Evolutionary conservation across 1,139 yeast genomes (phyloP).

Genomic region (Kluyveromyces marxianus): DNA sequence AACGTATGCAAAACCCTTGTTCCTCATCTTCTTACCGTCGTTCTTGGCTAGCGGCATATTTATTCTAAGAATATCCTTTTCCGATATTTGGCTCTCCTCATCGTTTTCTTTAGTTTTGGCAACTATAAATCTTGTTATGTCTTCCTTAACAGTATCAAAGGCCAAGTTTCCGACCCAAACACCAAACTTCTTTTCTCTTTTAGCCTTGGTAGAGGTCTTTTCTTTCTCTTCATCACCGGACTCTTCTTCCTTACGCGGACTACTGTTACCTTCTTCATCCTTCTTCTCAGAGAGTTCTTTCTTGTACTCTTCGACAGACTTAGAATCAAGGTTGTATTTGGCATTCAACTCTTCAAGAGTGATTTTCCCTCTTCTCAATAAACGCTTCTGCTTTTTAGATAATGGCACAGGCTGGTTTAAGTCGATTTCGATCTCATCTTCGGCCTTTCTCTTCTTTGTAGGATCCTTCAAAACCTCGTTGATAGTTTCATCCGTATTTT

Average conservation of each 20-base stretch:
- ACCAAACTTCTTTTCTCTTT: slow-evolving; percentile 47
- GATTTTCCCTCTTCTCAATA: slow-evolving; percentile 65
- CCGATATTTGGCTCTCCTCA: slow-evolving; percentile 35
- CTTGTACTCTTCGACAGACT: slow-evolving; percentile 30
- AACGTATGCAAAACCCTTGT: slow-evolving; percentile 78
- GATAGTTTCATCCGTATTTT: slow-evolving; percentile 10
- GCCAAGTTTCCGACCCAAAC: slow-evolving; percentile 95
- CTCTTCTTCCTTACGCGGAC: slow-evolving; percentile 11
- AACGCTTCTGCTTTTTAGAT: slow-evolving; percentile 86
- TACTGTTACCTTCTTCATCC: slow-evolving; percentile 11
- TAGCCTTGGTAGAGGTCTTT: slow-evolving; percentile 14
- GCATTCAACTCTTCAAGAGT: slow-evolving; percentile 50
- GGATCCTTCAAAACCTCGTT: slow-evolving; percentile 27
- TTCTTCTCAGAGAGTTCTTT: slow-evolving; percentile 22
- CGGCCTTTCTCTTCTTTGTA: slow-evolving; percentile 33
- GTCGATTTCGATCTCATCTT: slow-evolving; percentile 70
- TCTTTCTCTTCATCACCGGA: slow-evolving; percentile 15
- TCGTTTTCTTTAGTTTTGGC: slow-evolving; percentile 46
- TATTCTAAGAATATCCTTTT: slow-evolving; percentile 48
- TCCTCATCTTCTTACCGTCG: slow-evolving; percentile 46
- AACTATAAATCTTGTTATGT: slow-evolving; percentile 55
- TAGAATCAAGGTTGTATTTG: slow-evolving; percentile 36
- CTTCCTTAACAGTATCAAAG: slow-evolving; percentile 76
- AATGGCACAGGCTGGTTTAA: slow-evolving; percentile 71
- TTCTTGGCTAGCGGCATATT: slow-evolving; percentile 58